A percentile compares a stretch with the other conserved stretches of the same genome.
Conservation (phyloP, 148 eudicot species). For the Rhododendron henanense region DNA sequence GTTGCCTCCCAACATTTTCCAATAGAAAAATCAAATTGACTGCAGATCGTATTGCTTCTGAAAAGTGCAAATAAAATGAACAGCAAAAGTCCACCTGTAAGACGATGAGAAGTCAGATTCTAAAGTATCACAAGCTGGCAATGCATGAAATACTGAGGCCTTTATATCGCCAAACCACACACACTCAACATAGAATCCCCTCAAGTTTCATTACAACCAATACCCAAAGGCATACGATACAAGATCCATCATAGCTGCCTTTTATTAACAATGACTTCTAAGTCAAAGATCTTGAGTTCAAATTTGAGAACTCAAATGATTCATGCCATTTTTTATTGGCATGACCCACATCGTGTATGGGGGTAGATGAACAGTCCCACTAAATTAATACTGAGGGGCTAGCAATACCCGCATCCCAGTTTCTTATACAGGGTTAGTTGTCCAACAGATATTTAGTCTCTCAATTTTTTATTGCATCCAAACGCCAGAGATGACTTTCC, state of each 20-base stretch:
- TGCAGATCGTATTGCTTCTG: background rate
- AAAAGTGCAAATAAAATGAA: background rate
- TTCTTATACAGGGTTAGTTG: background rate
- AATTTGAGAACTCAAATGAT: background rate
- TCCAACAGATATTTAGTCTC: background rate
- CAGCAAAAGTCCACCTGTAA: constrained; percentile 12
- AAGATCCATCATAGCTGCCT: background rate
- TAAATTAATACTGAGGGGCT: background rate
- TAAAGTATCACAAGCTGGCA: background rate
- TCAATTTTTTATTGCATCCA: background rate
- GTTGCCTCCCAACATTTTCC: constrained; percentile 71
- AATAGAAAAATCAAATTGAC: background rate
- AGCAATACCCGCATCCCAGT: background rate
- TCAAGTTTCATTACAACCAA: background rate
- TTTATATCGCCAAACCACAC: background rate
- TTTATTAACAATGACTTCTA: background rate
- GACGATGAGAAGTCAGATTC: background rate
- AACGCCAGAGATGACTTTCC: background rate
- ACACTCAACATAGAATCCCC: background rate
- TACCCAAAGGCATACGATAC: background rate
- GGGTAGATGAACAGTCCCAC: background rate
- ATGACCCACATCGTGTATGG: background rate
- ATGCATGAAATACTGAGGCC: background rate
- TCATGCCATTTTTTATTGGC: background rate
- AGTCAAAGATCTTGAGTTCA: background rate